Base-by-base conservation (phyloP, 352 stramenopile genomes). In the Thalassiosira mediterranea region DNA sequence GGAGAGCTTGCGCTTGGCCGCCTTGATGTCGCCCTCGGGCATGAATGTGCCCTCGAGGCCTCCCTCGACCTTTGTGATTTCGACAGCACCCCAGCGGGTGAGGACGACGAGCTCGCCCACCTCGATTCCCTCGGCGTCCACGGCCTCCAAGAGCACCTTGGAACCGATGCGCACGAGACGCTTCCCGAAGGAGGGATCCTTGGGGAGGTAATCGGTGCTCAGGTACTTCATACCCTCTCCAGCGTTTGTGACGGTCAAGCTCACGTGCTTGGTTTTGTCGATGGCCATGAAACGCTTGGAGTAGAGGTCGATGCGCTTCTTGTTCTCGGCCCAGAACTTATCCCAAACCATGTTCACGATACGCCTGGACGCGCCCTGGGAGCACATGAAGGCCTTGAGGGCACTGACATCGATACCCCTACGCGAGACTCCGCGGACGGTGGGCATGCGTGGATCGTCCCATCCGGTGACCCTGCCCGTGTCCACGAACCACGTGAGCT, bases 291-390 rank as follows among this genome's bases (percentile, higher is more conserved):
- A 99, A 47, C 97, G 94, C 61, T 92, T 95, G 1, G 96, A 94
- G 13, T 87, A 93, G 10, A 95, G 95, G 86, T 99, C 97, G 63
- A 99, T 93, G 67, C 98, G 93, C 61, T 97, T 96, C 91, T 99
- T 99, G 93, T 99, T 99, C 64, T 97, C 91, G 10, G 95, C 97
- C 97, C 97, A 99, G 76, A 99, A 99, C 83, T 98, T 98, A 89
- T 97, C 96, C 97, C 97, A 99, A 67, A 99, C 97, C 97, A 99
- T 98, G 75, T 98, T 97, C 25, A 97, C 97, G 66, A 99, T 96
- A 67, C 96, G 93, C 53, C 96, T 94, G 49, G 94, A 98, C 42
- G 96, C 96, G 56, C 97, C 97, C 83, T 99, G 97, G 54, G 89
- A 84, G 31, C 59, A 83, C 60, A 99, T 99, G 77, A 99, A 99